These are phyloP conservation scores for Forsythia suspensa DNA, from an alignment of 257 asterid species.

Conservation along the genomic window DNA sequence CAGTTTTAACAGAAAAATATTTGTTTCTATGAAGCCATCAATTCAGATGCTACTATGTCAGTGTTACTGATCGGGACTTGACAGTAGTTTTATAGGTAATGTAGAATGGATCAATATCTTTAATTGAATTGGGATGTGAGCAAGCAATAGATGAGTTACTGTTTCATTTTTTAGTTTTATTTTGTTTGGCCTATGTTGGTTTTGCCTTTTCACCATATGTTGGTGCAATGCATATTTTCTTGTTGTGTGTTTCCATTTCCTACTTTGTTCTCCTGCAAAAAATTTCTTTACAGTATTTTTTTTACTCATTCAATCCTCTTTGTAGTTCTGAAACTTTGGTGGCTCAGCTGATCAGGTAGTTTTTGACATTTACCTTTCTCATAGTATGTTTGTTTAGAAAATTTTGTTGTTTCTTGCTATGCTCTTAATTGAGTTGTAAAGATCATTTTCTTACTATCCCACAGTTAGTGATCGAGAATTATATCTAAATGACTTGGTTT, in stretches of 20 bases:
- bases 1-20: not conserved
- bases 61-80: not conserved
- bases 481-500: not conserved
- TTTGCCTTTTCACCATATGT: not conserved
- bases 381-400: not conserved
- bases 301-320: no score
- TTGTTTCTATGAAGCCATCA: not conserved
- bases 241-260: no score
- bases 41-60: not conserved
- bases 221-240: not conserved
- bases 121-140: not conserved
- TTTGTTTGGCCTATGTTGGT: no score
- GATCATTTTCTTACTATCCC: not conserved
- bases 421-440: not conserved
- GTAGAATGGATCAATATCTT: not conserved
- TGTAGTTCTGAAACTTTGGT: not conserved
- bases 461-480: not conserved
- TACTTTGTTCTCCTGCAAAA: no score
- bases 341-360: not conserved
- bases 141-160: not conserved
- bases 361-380: no score
- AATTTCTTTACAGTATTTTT: no score
- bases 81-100: not conserved
- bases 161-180: no score
- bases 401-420: not conserved